These are phyloP conservation scores for Beauveria pseudobassiana DNA, from an alignment of 2,329 filamentous ascomycete genomes.

Conservation along the genomic window DNA sequence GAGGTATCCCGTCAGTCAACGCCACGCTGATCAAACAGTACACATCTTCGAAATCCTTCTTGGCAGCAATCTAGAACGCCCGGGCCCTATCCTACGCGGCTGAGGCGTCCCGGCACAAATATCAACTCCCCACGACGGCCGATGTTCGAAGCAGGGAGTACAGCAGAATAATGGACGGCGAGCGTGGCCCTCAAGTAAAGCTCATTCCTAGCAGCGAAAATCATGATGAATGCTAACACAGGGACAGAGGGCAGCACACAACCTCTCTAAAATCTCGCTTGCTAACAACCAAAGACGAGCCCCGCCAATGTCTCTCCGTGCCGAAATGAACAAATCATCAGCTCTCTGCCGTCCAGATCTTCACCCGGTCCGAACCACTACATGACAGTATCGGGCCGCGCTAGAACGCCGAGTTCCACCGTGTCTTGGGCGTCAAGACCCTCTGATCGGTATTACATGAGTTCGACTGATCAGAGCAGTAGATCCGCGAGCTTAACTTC, in stretches of 20 bases:
- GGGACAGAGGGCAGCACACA: slow-evolving; percentile 37
- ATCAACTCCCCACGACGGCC: slow-evolving; percentile 42
- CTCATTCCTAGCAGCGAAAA: not conserved
- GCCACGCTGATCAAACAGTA: not conserved
- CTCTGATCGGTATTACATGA: slow-evolving; percentile 26
- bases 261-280: slow-evolving; percentile 32
- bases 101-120: slow-evolving; percentile 46
- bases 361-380: slow-evolving; percentile 21
- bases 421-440: slow-evolving; percentile 20
- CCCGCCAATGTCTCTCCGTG: slow-evolving; percentile 31
- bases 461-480: slow-evolving; percentile 29
- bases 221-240: slow-evolving; percentile 11
- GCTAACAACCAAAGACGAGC: slow-evolving; percentile 28
- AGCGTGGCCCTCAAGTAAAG: slow-evolving; percentile 39
- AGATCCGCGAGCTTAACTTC: slow-evolving; percentile 44
- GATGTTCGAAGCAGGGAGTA: slow-evolving; percentile 42
- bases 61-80: slow-evolving; percentile 40
- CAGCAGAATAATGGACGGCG: slow-evolving; percentile 42
- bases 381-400: slow-evolving; percentile 17
- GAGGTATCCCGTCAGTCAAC: not conserved
- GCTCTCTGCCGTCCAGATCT: slow-evolving; percentile 28
- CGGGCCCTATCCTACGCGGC: slow-evolving; percentile 50
- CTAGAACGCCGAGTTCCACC: slow-evolving; percentile 31
- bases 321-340: slow-evolving; percentile 33
- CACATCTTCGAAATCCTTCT: not conserved